Evolutionary conservation across 345 rosid genomes (phyloP).

Genomic region (Adansonia digitata): DNA sequence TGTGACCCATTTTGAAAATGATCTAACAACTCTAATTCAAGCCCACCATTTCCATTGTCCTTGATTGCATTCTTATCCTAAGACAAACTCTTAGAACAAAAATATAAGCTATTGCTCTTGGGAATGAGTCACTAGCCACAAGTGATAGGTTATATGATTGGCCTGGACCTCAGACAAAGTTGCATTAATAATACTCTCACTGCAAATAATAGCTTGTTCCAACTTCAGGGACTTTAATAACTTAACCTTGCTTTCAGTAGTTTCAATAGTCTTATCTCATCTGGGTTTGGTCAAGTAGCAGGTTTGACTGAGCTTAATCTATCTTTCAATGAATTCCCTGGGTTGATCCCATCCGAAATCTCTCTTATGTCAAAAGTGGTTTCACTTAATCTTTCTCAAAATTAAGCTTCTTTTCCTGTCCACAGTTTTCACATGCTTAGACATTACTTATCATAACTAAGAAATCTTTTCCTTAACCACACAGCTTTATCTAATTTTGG

Average conservation of each 20-base stretch:
- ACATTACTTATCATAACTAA: slow-evolving; percentile 3
- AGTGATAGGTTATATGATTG: slow-evolving; percentile 4
- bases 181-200: background rate
- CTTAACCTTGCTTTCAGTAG: background rate
- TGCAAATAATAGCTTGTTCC: background rate
- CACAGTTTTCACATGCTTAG: background rate
- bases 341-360: slow-evolving; percentile 6
- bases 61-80: background rate
- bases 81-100: background rate
- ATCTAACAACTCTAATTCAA: too few relatives aligned
- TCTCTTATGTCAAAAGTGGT: slow-evolving; percentile 1
- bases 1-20: too few relatives aligned
- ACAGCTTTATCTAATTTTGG: background rate
- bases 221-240: background rate
- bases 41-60: background rate
- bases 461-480: background rate
- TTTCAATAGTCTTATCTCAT: background rate
- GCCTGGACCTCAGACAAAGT: slow-evolving; percentile 13
- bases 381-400: slow-evolving; percentile 11
- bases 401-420: background rate
- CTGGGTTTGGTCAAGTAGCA: background rate
- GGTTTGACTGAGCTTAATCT: slow-evolving; percentile 14
- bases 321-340: background rate
- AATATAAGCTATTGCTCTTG: slow-evolving; percentile 20
- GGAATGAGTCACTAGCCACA: slow-evolving; percentile 19